These are phyloP conservation scores for Aleurites moluccanus DNA, from an alignment of 441 rosid species.

Conservation along the genomic window DNA sequence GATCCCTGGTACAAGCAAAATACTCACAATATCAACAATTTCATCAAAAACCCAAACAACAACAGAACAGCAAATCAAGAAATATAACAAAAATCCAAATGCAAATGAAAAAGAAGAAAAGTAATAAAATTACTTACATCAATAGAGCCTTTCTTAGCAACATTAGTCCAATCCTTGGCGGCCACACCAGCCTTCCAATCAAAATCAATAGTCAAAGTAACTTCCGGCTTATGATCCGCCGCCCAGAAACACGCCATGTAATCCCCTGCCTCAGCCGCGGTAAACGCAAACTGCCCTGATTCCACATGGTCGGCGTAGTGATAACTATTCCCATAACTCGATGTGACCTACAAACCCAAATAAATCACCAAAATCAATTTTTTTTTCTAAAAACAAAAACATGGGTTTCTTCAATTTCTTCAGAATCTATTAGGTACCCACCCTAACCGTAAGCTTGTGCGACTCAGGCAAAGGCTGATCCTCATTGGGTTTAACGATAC, in stretches of 20 bases:
- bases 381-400: neutral
- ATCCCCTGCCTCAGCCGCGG: conserved; percentile 68
- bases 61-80: conserved; percentile 9
- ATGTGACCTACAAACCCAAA: conserved; percentile 51
- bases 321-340: conserved; percentile 57
- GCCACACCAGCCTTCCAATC: conserved; percentile 83
- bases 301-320: conserved; percentile 60
- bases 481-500: conserved; percentile 58
- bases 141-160: conserved; percentile 80
- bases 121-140: conserved; percentile 42
- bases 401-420: neutral
- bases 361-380: neutral
- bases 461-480: conserved; percentile 56
- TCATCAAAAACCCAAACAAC: neutral
- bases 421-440: conserved; percentile 17
- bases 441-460: conserved; percentile 63
- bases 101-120: neutral
- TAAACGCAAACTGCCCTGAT: conserved; percentile 74
- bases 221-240: conserved; percentile 42
- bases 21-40: neutral
- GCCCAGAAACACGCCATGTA: conserved; percentile 69
- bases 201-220: conserved; percentile 54
- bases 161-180: conserved; percentile 74
- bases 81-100: neutral
- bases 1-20: neutral